Conservation (phyloP, 1,139 yeast species). For the Yamadazyma aaseri region DNA sequence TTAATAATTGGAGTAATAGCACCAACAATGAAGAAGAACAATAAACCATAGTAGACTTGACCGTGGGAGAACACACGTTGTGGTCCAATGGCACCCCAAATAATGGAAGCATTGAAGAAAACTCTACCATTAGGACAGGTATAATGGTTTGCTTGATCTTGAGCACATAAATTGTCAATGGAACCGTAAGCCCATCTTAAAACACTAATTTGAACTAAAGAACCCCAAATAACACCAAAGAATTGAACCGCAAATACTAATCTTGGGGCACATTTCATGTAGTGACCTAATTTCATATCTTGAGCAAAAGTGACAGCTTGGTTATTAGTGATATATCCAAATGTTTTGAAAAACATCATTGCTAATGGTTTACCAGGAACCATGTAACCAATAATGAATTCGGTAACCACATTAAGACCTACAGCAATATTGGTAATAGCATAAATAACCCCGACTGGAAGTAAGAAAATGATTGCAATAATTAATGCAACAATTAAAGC, state of each 20-base stretch:
- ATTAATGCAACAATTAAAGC: conserved; percentile 37
- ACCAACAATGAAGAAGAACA: conserved; percentile 44
- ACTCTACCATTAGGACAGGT: conserved; percentile 47
- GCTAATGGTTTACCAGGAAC: conserved; percentile 48
- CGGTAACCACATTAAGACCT: conserved; percentile 47
- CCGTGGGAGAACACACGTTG: conserved; percentile 39
- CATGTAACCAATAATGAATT: conserved; percentile 47
- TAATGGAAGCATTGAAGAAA: conserved; percentile 46
- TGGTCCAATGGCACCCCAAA: conserved; percentile 50
- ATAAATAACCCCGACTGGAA: conserved; percentile 45
- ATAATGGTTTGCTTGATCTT: conserved; percentile 38
- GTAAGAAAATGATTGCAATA: conserved; percentile 39
- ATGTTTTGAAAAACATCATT: conserved; percentile 49
- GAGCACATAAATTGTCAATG: conserved; percentile 49
- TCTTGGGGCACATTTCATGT: conserved; percentile 52
- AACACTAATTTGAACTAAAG: conserved; percentile 44
- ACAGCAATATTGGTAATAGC: conserved; percentile 44
- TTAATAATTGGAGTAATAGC: conserved; percentile 34
- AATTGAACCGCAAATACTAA: conserved; percentile 44
- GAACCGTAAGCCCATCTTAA: conserved; percentile 44
- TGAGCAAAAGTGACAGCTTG: conserved; percentile 55
- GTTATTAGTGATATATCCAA: conserved; percentile 50
- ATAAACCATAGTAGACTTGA: conserved; percentile 36
- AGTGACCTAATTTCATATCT: conserved; percentile 55
- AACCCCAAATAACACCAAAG: conserved; percentile 46